Base-by-base conservation (phyloP, 1,284 basidiomycete species). In the Rhodotorula sp. region DNA sequence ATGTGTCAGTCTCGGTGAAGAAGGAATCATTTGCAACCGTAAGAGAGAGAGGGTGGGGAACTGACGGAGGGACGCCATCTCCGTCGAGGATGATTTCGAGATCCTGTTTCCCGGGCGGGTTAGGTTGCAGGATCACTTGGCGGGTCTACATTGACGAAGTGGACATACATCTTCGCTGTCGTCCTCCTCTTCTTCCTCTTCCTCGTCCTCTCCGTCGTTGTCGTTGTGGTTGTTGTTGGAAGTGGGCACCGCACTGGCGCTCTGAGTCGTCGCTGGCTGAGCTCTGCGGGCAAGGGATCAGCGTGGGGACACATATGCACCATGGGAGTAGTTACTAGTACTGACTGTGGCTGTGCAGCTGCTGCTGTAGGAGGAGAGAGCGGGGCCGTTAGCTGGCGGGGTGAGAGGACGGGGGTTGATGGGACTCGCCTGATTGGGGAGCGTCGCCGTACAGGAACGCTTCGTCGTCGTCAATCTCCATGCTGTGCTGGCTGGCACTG, bases 41-140 rank as follows among this genome's bases (percentile, higher is more conserved):
- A 5, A 26, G 15, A n/a, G 34, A 18, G 29, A 39, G 4, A 46
- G 18, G 43, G 29, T 29, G 29, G 29, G 10, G 3, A 21, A 57
- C 72, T 64, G 47, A 67, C 68, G 64, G 65, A 7, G 64, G 60
- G 5, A 57, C 60, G 16, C 72, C 69, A 23, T 79, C 78, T 20
- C 69, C 69, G 66, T 79, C 78, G 67, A 79, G 74, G 64, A 79
- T 78, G 60, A 78, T 77, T 64, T 79, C 77, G 54, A 79, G 67
- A 62, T 79, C 78, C 75, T 79, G 72, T 21, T 21, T 14, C 14
- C 15, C 34, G 34, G 26, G 21, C 16, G 5, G 26, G 18, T 16
- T 5, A 26, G 23, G 20, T 20, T 0, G 18, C n/a, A 5, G 15
- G 16, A n/a, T 26, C 8, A n/a, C n/a, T 8, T 12, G 3, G n/a